A percentile compares a stretch with the other conserved stretches of the same genome.
Conservation (phyloP, 441 rosid genomes). For the Jatropha multifida region DNA sequence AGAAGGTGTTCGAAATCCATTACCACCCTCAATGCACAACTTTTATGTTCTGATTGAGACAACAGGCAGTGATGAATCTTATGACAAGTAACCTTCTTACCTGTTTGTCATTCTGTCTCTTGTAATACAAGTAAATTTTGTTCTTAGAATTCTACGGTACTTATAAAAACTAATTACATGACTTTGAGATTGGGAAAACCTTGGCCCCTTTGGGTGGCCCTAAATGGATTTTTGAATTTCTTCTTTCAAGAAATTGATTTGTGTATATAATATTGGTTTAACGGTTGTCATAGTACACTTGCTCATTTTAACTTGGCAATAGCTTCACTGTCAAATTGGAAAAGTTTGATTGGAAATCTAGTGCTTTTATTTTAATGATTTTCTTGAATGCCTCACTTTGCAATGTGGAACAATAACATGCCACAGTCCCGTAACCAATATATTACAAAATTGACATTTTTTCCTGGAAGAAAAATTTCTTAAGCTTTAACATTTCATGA, state of each 20-base stretch:
- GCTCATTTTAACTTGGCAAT: background rate
- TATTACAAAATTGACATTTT: conserved; percentile 8
- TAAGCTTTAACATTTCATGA: background rate
- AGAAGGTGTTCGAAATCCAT: conserved; percentile 87
- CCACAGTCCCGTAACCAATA: background rate
- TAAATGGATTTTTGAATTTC: conserved; percentile 3
- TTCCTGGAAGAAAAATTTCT: background rate
- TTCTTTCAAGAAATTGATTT: background rate
- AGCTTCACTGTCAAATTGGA: background rate
- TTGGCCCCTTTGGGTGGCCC: background rate
- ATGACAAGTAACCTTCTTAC: conserved; percentile 52
- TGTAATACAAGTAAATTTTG: background rate
- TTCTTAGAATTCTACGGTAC: background rate
- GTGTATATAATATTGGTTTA: background rate
- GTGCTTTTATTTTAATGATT: background rate
- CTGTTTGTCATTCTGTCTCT: conserved; percentile 11
- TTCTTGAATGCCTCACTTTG: conserved; percentile 1
- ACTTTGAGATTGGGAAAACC: background rate
- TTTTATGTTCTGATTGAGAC: conserved; percentile 92
- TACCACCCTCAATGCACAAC: conserved; percentile 65
- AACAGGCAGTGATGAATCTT: conserved; percentile 73
- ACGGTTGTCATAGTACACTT: background rate
- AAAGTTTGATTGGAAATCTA: background rate
- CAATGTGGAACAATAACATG: background rate
- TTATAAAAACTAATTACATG: no score